These are phyloP conservation scores for Sclerospora graminicola DNA, from an alignment of 352 stramenopile species.

Conservation along the genomic window DNA sequence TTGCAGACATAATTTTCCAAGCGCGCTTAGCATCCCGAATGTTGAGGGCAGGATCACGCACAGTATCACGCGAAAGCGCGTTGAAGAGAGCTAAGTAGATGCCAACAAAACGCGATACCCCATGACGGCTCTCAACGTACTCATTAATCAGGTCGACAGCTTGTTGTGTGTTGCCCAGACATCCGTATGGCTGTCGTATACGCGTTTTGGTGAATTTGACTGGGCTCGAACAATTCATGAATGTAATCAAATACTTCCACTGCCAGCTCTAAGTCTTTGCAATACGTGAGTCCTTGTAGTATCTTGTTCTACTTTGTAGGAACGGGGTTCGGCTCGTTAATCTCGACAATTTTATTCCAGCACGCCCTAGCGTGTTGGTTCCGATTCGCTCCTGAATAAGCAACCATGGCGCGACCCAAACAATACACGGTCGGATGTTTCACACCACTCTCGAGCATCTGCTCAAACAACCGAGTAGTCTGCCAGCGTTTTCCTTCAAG, in stretches of 20 bases:
- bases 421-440: conserved; percentile 61
- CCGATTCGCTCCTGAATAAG: conserved; percentile 65
- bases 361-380: conserved; percentile 47
- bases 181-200: conserved; percentile 60
- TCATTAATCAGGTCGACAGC: conserved; percentile 64
- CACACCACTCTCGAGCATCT: conserved; percentile 51
- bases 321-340: conserved; percentile 28
- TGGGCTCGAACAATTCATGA: conserved; percentile 27
- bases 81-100: conserved; percentile 79
- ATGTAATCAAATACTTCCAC: conserved; percentile 59
- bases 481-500: conserved; percentile 50
- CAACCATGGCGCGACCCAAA: conserved; percentile 63
- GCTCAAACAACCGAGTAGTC: conserved; percentile 52
- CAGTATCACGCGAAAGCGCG: conserved; percentile 57
- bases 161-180: conserved; percentile 48
- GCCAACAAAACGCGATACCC: conserved; percentile 29
- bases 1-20: conserved; percentile 63
- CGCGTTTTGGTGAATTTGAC: conserved; percentile 38
- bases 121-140: conserved; percentile 40
- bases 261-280: conserved; percentile 52
- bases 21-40: conserved; percentile 58
- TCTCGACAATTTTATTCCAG: conserved; percentile 56
- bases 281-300: conserved; percentile 41
- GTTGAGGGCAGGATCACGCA: conserved; percentile 54
- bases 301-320: conserved; percentile 58